phyloP scores from a whole-genome alignment of 495 filamentous ascomycete species.

The Podospora fimiseda region DNA sequence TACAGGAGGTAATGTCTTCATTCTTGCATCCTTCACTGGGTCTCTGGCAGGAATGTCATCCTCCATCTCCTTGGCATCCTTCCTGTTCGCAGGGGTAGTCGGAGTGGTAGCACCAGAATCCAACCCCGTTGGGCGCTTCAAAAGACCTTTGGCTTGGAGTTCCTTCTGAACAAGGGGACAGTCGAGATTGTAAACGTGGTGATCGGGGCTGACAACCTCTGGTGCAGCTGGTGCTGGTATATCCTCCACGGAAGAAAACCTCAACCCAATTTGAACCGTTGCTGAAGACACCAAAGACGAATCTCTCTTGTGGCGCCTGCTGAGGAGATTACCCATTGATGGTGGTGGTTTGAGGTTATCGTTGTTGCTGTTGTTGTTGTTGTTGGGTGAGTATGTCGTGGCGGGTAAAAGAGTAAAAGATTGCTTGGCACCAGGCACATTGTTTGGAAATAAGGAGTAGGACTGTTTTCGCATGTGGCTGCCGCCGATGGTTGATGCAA shows the following conservation, averaged over 20 bases:
- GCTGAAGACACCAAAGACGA: constrained; percentile 41
- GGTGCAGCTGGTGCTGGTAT: constrained; percentile 25
- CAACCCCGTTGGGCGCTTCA: constrained; percentile 27
- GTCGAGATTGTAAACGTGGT: constrained; percentile 30
- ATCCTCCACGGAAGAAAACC: constrained; percentile 41
- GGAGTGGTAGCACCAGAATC: constrained; percentile 9
- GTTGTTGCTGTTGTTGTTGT: too few species aligned
- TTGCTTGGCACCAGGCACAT: constrained; percentile 20
- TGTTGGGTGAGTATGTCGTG: constrained; percentile 35
- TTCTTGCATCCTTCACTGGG: constrained; percentile 26
- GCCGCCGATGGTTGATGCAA: constrained; percentile 14
- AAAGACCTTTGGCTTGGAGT: constrained; percentile 8
- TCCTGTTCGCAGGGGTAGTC: neutral
- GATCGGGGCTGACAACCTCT: constrained; percentile 15
- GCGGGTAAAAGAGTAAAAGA: constrained; percentile 34
- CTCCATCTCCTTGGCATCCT: neutral
- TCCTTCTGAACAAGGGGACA: constrained; percentile 21
- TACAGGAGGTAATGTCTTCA: constrained; percentile 33
- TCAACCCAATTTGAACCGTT: constrained; percentile 44
- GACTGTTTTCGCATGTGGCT: constrained; percentile 34
- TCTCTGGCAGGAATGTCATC: constrained; percentile 16
- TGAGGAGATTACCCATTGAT: constrained; percentile 27
- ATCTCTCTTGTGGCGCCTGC: constrained; percentile 33
- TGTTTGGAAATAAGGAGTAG: constrained; percentile 36
- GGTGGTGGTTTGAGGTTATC: constrained; percentile 37